A percentile compares a stretch with the other conserved stretches of the same genome.
Conservation (phyloP, 805 yeast genomes). For the Starmerella bacillaris region DNA sequence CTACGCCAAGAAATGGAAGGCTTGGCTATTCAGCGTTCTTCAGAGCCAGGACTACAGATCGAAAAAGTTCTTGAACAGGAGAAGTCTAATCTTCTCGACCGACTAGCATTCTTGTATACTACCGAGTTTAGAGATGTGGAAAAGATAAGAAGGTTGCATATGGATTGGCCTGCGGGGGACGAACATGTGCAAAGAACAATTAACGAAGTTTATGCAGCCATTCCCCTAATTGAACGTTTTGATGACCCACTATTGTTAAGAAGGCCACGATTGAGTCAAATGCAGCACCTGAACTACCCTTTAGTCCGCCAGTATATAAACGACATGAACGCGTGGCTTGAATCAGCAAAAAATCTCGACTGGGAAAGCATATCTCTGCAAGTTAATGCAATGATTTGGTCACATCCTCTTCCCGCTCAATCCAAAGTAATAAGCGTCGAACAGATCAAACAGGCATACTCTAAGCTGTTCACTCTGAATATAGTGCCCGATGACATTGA, state of each 20-base stretch:
- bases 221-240: constrained; percentile 6
- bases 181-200: too few species aligned
- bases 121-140: too few species aligned
- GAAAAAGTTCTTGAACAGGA: too few species aligned
- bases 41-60: too few species aligned
- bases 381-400: constrained; percentile 1
- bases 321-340: constrained; percentile 8
- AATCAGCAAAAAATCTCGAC: constrained; percentile 6
- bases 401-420: not conserved
- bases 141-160: too few species aligned
- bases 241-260: not conserved
- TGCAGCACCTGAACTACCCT: not conserved
- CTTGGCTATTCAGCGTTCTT: too few species aligned
- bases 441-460: constrained; percentile 1
- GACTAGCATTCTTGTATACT: too few species aligned
- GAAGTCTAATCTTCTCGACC: too few species aligned
- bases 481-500: constrained; percentile 10
- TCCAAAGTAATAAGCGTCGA: not conserved
- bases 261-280: constrained; percentile 6
- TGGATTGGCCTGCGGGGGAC: too few species aligned
- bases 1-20: too few species aligned
- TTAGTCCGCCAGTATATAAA: not conserved
- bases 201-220: too few species aligned
- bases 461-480: constrained; percentile 4
- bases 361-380: constrained; percentile 6